Base-by-base conservation (phyloP, 1,139 yeast species). In the Magnusiomyces suaveolens region DNA sequence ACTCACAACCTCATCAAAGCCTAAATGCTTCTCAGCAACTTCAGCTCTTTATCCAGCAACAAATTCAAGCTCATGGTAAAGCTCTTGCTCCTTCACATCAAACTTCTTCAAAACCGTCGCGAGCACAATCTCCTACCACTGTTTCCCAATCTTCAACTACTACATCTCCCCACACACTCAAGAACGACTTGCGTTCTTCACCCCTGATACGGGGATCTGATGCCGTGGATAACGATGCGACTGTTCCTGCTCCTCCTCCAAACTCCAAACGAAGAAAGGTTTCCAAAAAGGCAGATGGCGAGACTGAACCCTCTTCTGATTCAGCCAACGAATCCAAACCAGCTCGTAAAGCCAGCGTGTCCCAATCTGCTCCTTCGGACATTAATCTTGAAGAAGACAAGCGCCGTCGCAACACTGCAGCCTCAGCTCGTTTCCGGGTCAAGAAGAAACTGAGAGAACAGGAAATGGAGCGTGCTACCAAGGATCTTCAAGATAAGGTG, bases 381-480 rank as follows among this genome's bases (percentile, higher is more conserved):
- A n/a, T 36, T 3, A 36, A 10, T 14, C 41, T 77, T 10, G 82
- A 79, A 54, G 74, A 76, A 55, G 87, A 82, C 66, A 84, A 85
- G 67, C 77, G 89, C 52, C 75, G 85, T 52, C 76, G 90, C 59
- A 85, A 84, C 70, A 84, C 92, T 0, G 90, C 89, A 0, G 95
- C 95, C 1, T 80, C 85, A 50, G 92, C 92, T 1, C 73, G 94
- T 57, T 84, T 87, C 73, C 75, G 95, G 60, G 81, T 84, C 63
- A 86, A 84, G 74, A 86, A 84, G 77, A 88, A 87, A 73, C 63
- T 82, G 68, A 83, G 86, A 65, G 96, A 88, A 68, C 88, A 83
- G 67, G 90, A 87, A 67, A 81, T 87, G 83, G 95, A 87, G 69
- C 74, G 75, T 47, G 79, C 78, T 54, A 75, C 87, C 23, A 75